phyloP scores from a whole-genome alignment of 2,329 filamentous ascomycete species.

The Chaetomiaceae sp. region DNA sequence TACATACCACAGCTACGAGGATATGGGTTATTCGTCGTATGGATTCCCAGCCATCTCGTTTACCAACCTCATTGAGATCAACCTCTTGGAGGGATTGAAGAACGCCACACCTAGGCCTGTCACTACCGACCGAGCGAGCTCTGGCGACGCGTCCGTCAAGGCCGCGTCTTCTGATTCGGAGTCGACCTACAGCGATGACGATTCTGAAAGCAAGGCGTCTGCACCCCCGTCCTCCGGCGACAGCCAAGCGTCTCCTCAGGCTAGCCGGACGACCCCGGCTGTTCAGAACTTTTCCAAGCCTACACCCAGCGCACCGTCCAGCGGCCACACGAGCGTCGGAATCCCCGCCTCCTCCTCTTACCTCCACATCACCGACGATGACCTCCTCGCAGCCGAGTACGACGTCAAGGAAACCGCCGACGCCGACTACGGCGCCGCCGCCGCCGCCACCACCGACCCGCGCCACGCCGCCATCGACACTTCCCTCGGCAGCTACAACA shows the following conservation, averaged over 20 bases:
- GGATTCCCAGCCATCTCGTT: too few species aligned
- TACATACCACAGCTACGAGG: too few species aligned
- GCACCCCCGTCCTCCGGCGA: too few species aligned
- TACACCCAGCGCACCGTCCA: background rate
- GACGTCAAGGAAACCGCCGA: slow-evolving; percentile 10
- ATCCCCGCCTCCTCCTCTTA: background rate
- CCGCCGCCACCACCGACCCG: slow-evolving; percentile 18
- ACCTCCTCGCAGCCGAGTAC: slow-evolving; percentile 2
- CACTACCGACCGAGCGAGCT: too few species aligned
- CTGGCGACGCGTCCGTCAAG: background rate
- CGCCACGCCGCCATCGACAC: slow-evolving; percentile 19
- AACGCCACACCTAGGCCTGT: too few species aligned
- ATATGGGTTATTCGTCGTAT: too few species aligned
- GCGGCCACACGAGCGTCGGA: background rate
- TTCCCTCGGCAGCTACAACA: slow-evolving; percentile 21
- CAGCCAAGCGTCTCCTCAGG: too few species aligned
- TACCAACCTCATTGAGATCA: too few species aligned
- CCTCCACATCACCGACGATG: background rate
- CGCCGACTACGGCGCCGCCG: slow-evolving; percentile 22
- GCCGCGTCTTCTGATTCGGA: background rate
- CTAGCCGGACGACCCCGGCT: too few species aligned
- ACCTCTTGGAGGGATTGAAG: too few species aligned
- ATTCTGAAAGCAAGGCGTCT: background rate
- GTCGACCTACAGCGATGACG: background rate
- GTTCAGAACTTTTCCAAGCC: too few species aligned